Base-by-base conservation (phyloP, 345 rosid species). In the Citrus inodora region DNA sequence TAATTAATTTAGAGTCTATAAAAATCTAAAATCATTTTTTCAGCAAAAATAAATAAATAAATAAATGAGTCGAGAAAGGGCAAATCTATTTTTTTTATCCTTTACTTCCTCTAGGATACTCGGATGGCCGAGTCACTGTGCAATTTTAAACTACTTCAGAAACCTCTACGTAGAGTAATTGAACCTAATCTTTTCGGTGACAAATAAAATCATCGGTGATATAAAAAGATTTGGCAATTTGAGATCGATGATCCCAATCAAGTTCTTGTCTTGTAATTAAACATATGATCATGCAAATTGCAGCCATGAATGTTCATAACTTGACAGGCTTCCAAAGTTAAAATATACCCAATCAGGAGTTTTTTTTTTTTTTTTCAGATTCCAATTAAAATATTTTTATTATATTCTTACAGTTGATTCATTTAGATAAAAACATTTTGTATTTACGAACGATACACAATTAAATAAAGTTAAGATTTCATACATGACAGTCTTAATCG, bases 241-340 rank as follows among this genome's bases (percentile, higher is more conserved):
- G 73, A 69, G n/a, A 48, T 70, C 60, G 74, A 70, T 70, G 7
- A 30, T 51, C 51, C 74, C 74, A 53, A 71, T 53, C 14, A 22
- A 30, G 17, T 16, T 53, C 7, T 53, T 53, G 58, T 51, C 16
- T 46, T n/a, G 19, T 25, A 25, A 27, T 53, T 9, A 5, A 8
- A 30, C 19, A 53, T 46, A 46, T 53, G 24, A 9, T 53, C 24
- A 21, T 71, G 21, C 32, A 51, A 17, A 64, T 32, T 64, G 68
- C 40, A 17, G 68, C 37, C 35, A 62, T 5, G 35, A 27, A 28
- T 51, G 56, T 51, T 0, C 21, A 62, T 62, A 6, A 14, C 9
- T 2, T 27, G 17, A 13, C 67, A 0, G 67, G 67, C 35, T 62
- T 32, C 67, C 30, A 28, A 62, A 53, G 58, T 53, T 53, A 53